Base-by-base conservation (phyloP, 371 early-diverging fungal genomes). In the Apophysomyces sp. region DNA sequence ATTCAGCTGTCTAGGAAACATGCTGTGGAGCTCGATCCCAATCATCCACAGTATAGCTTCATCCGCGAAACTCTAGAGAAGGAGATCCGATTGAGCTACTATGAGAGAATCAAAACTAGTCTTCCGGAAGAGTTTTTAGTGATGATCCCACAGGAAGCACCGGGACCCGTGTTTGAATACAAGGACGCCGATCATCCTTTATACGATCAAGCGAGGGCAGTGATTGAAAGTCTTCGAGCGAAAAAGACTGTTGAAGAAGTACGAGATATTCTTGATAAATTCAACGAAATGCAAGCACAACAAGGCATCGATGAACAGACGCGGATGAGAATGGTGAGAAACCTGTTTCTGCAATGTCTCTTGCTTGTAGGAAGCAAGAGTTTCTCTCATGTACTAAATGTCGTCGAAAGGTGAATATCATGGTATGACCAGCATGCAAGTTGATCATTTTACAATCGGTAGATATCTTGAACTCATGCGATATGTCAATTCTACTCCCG, bases 341-440 rank as follows among this genome's bases (percentile, higher is more conserved):
- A 94, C 18, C 76, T 92, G 32, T 86, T 95, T 59, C 72, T 93
- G 1, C 90, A 95, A 66, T 90, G 89, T 60, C 81, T 95, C 44
- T 76, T 96, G 60, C 77, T 92, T 55, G 77, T 92, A 24, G 97
- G 96, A 26, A 88, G 90, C 75, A 96, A 97, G 75, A 92, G 92
- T 72, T 95, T 98, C 81, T 91, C 91, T 44, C 98, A 98, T 69
- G 84, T 93, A 40, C 69, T 97, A 64, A 94, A 92, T 66, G 90
- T 94, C 7, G 86, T 96, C 36, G 98, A 98, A 66, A 78, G 92
- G 83, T 91, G 70, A 58, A 36, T 7, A 34, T 36, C 21, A 49
- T 7, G 52, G 3, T 16, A 31, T 39, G 4, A 31, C 36, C 4
- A 31, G n/a, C 7, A 31, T 34, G 9, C 49, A 40, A 24, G 8